Base-by-base conservation (phyloP, 495 filamentous ascomycete species). In the Penicillium longicatenatum region DNA sequence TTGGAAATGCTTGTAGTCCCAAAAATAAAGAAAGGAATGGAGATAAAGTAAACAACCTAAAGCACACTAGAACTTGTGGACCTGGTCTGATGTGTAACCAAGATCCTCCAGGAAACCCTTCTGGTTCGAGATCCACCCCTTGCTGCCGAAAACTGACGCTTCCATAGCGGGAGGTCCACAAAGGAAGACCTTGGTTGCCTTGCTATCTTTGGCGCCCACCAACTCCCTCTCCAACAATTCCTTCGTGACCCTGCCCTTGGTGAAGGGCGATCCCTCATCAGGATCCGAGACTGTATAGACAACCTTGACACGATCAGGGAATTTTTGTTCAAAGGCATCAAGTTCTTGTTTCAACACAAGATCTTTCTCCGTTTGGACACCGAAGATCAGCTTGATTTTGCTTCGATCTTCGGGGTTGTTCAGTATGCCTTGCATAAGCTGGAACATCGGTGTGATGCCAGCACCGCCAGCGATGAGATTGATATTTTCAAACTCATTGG, bases 381-480 rank as follows among this genome's bases (percentile, higher is more conserved):
- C 86, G 66, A 86, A 88, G 8, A 89, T 74, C 1, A 89, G 74
- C 0, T 80, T 86, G 24, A 89, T 75, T 59, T 82, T 82, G 2
- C 86, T 88, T 31, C 72, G 76, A 52, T 89, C 86, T 3, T 75
- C 64, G 3, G 86, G 84, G 58, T 88, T 86, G 39, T 75, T 70
- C 52, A 89, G 72, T 57, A 88, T 86, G 31, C 84, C 84, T 48
- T 77, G 81, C 12, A 77, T 70, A 0, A 88, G 76, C 65, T 87
- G 84, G 63, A 82, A 86, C 58, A 84, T 82, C 29, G 85, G 84
- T 4, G 84, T 86, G 56, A 88, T 86, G 29, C 85, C 85, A 0
- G 84, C 83, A 14, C 84, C 85, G 29, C 85, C 85, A 19, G 85
- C 84, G 33, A 88, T 79, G 12, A 86, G 72, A 50, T 81, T 77